These are phyloP conservation scores for Aspergillus sclerotioniger DNA, from an alignment of 495 filamentous ascomycete genomes.

Conservation along the genomic window DNA sequence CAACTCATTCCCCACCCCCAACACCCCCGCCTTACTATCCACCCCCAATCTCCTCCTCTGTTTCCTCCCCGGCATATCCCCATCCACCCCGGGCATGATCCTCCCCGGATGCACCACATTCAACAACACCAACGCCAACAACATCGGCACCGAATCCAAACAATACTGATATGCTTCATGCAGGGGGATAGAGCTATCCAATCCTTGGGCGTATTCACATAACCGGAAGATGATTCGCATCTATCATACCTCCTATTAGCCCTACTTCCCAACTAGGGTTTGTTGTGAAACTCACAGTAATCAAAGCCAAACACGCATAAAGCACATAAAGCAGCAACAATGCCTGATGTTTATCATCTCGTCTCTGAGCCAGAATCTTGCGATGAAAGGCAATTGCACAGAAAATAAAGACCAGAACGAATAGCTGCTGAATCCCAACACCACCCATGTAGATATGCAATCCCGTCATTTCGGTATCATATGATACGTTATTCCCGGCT, in stretches of 20 bases:
- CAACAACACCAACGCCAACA: conserved; percentile 45
- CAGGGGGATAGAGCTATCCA: conserved; percentile 20
- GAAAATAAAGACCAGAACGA: conserved; percentile 44
- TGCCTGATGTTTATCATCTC: conserved; percentile 10
- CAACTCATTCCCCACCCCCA: neutral
- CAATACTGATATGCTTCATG: conserved; percentile 55
- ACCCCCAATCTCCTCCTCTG: conserved; percentile 9
- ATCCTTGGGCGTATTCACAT: conserved; percentile 50
- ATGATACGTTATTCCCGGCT: conserved; percentile 8
- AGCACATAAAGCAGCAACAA: conserved; percentile 39
- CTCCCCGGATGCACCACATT: conserved; percentile 51
- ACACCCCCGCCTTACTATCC: neutral
- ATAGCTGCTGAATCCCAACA: conserved; percentile 49
- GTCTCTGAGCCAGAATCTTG: conserved; percentile 19
- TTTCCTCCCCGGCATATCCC: conserved; percentile 27
- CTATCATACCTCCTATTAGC: no score
- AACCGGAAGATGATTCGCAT: conserved; percentile 59
- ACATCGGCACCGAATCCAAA: conserved; percentile 59
- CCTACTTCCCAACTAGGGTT: no score
- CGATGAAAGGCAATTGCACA: conserved; percentile 44
- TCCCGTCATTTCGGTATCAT: conserved; percentile 29
- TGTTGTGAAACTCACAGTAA: conserved; percentile 39
- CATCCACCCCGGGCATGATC: conserved; percentile 44
- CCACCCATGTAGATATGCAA: conserved; percentile 53
- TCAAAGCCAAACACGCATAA: conserved; percentile 39